Base-by-base conservation (phyloP, 345 rosid genomes). In the Mallotus nudiflorus region DNA sequence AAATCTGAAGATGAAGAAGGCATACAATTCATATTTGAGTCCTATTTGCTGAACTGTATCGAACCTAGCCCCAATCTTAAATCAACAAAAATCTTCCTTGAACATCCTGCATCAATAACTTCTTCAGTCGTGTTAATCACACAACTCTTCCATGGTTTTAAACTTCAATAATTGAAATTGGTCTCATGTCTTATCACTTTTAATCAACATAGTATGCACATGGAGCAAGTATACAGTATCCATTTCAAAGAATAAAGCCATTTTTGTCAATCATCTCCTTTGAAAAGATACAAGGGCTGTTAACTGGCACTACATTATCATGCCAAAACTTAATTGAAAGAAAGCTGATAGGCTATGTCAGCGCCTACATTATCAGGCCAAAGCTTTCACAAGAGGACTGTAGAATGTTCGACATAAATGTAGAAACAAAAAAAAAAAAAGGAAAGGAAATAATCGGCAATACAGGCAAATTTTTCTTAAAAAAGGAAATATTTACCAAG, bases 401-500 rank as follows among this genome's bases (percentile, higher is more conserved):
- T 1, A 55, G 11, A 19, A 44, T 10, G 40, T 50, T 49, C 33
- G 8, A 52, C 37, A 46, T 13, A n/a, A 28, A 15, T 50, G 10
- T 22, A 37, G 18, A 14, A 56, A 51, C 45, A 7, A 11, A 16
- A 22, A 60, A 56, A 7, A 0, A 35, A 28, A 39, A 10, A 20
- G 50, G 16, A n/a, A 56, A 55, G 35, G 33, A 65, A 42, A 19
- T 70, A 48, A 39, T n/a, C n/a, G n/a, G n/a, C n/a, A n/a, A n/a
- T n/a, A n/a, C n/a, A n/a, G n/a, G n/a, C n/a, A n/a, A n/a, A n/a
- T n/a, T n/a, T n/a, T n/a, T n/a, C n/a, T n/a, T n/a, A 1, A 42
- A n/a, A 18, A 57, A 56, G 37, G 37, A 65, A 44, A 14, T 68
- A 48, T 46, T 61, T 89, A 95, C 99, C 96, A 92, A 84, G 85